Evolutionary conservation across 179 eudicot genomes (phyloP).

Genomic region (Amaranthus tricolor): DNA sequence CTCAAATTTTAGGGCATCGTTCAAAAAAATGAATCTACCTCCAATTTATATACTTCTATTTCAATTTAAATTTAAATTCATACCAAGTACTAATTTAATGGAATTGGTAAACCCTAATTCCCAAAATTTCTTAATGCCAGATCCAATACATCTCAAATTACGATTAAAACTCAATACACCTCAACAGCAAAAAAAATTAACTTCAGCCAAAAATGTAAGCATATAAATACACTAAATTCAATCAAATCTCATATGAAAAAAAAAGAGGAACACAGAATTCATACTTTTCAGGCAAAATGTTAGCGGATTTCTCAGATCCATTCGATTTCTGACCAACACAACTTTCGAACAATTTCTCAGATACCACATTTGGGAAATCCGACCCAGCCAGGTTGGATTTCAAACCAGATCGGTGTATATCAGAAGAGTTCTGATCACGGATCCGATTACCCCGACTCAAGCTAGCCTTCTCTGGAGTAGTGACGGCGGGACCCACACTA

Average conservation of each 20-base stretch:
- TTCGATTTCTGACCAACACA: not conserved
- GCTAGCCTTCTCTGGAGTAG: slow-evolving; percentile 50
- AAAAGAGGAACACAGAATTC: not conserved
- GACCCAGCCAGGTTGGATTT: slow-evolving; percentile 16
- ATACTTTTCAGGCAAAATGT: slow-evolving; percentile 58
- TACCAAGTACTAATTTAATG: not conserved
- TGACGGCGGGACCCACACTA: slow-evolving; percentile 27
- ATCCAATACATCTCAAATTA: not conserved
- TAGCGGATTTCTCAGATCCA: slow-evolving; percentile 12
- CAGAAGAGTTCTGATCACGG: slow-evolving; percentile 41
- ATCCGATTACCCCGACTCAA: slow-evolving; percentile 25
- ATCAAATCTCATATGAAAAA: not conserved
- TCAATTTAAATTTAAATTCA: not conserved
- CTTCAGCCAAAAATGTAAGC: too few relatives aligned
- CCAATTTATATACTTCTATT: too few relatives aligned
- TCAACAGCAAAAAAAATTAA: too few relatives aligned
- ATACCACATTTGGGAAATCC: not conserved
- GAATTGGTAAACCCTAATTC: not conserved
- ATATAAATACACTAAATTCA: too few relatives aligned
- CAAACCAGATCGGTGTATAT: slow-evolving; percentile 46
- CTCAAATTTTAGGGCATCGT: not conserved
- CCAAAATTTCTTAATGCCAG: not conserved
- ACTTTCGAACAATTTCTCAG: not conserved
- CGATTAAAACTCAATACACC: not conserved
- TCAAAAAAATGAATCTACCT: not conserved